Percentiles rank a stretch among this genome's conserved stretches.
These are phyloP conservation scores for Ogataea ramenticola DNA, from an alignment of 805 yeast species.

Conservation along the genomic window DNA sequence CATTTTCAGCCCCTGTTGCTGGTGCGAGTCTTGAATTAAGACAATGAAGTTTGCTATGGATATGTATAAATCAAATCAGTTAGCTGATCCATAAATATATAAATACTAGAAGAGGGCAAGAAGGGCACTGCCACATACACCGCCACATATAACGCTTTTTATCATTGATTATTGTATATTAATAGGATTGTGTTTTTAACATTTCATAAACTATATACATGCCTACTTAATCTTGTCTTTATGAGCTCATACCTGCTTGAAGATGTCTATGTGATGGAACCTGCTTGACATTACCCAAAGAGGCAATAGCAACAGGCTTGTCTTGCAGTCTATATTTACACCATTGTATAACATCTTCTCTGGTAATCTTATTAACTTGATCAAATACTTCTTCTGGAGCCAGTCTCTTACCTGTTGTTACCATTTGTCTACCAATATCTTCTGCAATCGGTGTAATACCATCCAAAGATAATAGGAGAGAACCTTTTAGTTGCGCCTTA, in stretches of 20 bases:
- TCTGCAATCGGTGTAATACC: constrained; percentile 96
- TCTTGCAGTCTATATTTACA: constrained; percentile 73
- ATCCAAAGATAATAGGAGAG: constrained; percentile 80
- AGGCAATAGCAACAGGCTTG: constrained; percentile 86
- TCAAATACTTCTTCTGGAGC: constrained; percentile 69
- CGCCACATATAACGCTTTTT: no score
- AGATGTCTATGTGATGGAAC: constrained; percentile 65
- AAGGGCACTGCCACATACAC: no score
- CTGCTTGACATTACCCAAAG: constrained; percentile 71
- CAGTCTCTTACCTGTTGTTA: constrained; percentile 80
- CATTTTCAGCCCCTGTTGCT: no score
- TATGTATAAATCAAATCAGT: no score
- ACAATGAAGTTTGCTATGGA: no score
- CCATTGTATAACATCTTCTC: constrained; percentile 78
- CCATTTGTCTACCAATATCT: constrained; percentile 95
- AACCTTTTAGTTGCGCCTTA: constrained; percentile 90
- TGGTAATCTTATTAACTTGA: constrained; percentile 70
- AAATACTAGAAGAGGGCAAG: no score
- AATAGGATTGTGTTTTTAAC: no score
- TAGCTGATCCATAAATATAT: no score
- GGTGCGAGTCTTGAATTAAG: no score
- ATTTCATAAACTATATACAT: no score
- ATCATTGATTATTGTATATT: no score
- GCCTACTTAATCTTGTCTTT: no score
- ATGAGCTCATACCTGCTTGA: constrained; percentile 23